These are phyloP conservation scores for Cladorrhinum samala DNA, from an alignment of 495 filamentous ascomycete genomes.

Conservation along the genomic window DNA sequence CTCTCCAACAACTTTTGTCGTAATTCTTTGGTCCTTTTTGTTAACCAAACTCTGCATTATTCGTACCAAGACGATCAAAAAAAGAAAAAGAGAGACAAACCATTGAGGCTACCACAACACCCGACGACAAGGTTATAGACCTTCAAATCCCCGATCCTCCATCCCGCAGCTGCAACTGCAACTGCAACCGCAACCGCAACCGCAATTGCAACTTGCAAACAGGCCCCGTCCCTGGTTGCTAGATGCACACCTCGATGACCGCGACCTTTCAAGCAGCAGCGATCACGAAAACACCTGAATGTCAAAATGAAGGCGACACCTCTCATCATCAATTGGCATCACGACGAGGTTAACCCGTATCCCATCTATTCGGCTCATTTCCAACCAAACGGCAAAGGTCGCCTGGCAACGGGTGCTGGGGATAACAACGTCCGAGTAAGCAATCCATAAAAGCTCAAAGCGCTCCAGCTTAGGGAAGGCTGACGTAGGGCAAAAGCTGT, in stretches of 20 bases:
- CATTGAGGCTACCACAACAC: not conserved
- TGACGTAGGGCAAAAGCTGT: constrained; percentile 52
- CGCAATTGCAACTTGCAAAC: too few relatives aligned
- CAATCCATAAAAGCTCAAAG: constrained; percentile 3
- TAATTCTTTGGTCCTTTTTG: too few relatives aligned
- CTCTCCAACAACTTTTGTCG: not conserved
- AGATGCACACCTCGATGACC: constrained; percentile 10
- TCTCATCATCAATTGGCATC: constrained; percentile 93
- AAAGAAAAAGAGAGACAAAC: too few relatives aligned
- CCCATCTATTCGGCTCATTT: constrained; percentile 96
- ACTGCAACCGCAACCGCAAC: too few relatives aligned
- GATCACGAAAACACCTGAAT: not conserved
- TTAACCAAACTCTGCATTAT: too few relatives aligned
- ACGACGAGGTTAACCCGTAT: constrained; percentile 78
- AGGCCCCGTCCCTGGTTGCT: not conserved
- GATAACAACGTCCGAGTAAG: constrained; percentile 95
- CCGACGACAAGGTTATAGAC: not conserved
- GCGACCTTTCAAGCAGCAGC: constrained; percentile 3
- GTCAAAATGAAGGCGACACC: constrained; percentile 81
- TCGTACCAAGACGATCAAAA: too few relatives aligned
- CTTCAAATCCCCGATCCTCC: not conserved
- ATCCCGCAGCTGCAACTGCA: too few relatives aligned
- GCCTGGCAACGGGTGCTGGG: constrained; percentile 88
- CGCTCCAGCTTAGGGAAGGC: not conserved
- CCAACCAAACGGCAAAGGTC: constrained; percentile 86